phyloP scores from a whole-genome alignment of 805 yeast genomes.

The Tetrapisispora arboricola region DNA sequence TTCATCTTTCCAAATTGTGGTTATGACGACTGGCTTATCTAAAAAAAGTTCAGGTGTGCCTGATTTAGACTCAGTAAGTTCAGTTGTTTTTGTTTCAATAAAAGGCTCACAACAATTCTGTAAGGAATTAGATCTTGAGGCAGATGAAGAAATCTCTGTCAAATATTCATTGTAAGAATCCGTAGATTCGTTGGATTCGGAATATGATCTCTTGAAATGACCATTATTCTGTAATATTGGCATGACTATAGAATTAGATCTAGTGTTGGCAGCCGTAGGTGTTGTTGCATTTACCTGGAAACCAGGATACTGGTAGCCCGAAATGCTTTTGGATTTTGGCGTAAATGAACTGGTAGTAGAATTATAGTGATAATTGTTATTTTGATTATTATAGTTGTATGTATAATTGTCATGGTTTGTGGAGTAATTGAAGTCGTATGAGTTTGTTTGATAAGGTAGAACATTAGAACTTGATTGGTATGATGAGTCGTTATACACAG shows the following conservation, averaged over 20 bases:
- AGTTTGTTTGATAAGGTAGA: background rate
- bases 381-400: background rate
- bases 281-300: background rate
- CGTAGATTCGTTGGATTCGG: background rate
- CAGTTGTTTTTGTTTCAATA: background rate
- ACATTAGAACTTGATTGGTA: background rate
- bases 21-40: slow-evolving; percentile 47
- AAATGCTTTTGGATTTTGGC: background rate
- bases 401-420: background rate
- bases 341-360: background rate
- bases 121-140: background rate
- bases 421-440: background rate
- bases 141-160: background rate
- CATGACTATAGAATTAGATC: background rate
- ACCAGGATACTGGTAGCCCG: background rate
- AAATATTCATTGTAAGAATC: background rate
- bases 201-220: background rate
- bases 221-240: background rate
- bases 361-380: background rate
- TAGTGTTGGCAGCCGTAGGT: background rate
- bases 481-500: background rate
- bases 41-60: background rate
- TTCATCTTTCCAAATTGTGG: slow-evolving; percentile 89
- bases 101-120: background rate
- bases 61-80: background rate